phyloP scores from a whole-genome alignment of 2,329 filamentous ascomycete species.

The Venturia nashicola region DNA sequence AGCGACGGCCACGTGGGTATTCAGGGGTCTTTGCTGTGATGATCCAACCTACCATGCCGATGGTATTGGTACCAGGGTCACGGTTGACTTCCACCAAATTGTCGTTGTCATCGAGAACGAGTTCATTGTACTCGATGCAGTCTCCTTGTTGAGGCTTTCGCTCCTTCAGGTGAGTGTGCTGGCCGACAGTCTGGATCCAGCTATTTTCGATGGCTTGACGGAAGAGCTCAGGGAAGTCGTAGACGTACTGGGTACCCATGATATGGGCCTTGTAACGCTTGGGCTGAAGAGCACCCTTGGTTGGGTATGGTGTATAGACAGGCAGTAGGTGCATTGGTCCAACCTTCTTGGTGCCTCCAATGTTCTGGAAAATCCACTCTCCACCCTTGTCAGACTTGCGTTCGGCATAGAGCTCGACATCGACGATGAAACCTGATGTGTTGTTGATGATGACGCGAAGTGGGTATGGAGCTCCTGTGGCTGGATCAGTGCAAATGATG shows the following conservation, averaged over 20 bases:
- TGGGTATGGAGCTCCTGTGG: slow-evolving; percentile 74
- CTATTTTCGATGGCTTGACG: slow-evolving; percentile 93
- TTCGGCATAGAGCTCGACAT: slow-evolving; percentile 96
- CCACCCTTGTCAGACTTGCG: slow-evolving; percentile 89
- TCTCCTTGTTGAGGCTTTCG: slow-evolving; percentile 78
- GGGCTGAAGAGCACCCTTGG: slow-evolving; percentile 96
- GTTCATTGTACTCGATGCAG: slow-evolving; percentile 86
- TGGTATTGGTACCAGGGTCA: slow-evolving; percentile 87
- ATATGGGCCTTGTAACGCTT: slow-evolving; percentile 99
- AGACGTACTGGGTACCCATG: slow-evolving; percentile 98
- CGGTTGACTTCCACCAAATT: slow-evolving; percentile 86
- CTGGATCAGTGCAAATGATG: slow-evolving; percentile 89
- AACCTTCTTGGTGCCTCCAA: slow-evolving; percentile 88
- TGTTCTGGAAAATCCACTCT: slow-evolving; percentile 97
- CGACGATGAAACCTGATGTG: slow-evolving; percentile 94
- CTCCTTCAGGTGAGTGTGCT: slow-evolving; percentile 59
- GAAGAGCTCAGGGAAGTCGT: slow-evolving; percentile 99
- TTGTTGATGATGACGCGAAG: slow-evolving; percentile 95
- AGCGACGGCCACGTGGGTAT: slow-evolving; percentile 82
- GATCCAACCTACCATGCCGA: slow-evolving; percentile 98
- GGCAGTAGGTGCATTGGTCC: slow-evolving; percentile 89
- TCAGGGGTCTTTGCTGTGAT: slow-evolving; percentile 91
- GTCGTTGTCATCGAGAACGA: slow-evolving; percentile 89
- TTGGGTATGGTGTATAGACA: slow-evolving; percentile 85
- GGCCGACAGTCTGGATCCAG: slow-evolving; percentile 67